Evolutionary conservation across 176 grass and related monocot species (phyloP).

Genomic region (Lolium perenne): DNA sequence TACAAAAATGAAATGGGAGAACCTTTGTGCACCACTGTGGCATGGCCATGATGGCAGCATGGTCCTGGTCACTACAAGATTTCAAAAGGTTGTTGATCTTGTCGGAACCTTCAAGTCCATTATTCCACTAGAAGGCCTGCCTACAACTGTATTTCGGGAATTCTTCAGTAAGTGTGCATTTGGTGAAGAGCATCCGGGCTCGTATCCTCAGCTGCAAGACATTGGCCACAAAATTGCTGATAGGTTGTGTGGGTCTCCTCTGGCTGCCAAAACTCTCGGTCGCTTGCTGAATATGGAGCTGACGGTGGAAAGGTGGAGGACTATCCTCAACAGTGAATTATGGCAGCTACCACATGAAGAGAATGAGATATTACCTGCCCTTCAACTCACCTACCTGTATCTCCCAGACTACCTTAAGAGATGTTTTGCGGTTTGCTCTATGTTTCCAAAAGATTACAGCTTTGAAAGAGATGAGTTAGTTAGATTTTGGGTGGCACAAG

Average conservation of each 20-base stretch:
- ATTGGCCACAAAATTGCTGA: constrained; percentile 12
- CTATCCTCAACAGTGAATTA: constrained; percentile 34
- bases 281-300: constrained; percentile 21
- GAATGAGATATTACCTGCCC: too few species aligned
- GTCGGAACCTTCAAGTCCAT: neutral
- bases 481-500: too few species aligned
- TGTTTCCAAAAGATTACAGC: too few species aligned
- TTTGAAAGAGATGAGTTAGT: too few species aligned
- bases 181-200: neutral
- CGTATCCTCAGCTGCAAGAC: neutral
- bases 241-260: constrained; percentile 37
- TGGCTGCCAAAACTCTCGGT: constrained; percentile 51
- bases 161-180: neutral
- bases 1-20: neutral
- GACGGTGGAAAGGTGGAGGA: constrained; percentile 16
- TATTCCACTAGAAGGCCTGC: neutral
- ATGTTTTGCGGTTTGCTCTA: too few species aligned
- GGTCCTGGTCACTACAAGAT: neutral
- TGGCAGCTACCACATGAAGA: neutral
- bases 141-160: neutral
- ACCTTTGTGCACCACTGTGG: neutral
- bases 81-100: neutral
- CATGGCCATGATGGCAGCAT: neutral
- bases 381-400: too few species aligned
- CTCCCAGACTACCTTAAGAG: too few species aligned